Percentiles rank a stretch among this genome's conserved stretches.
Conservation (phyloP, 1,139 yeast species). For the Waltiozyma sp. region DNA sequence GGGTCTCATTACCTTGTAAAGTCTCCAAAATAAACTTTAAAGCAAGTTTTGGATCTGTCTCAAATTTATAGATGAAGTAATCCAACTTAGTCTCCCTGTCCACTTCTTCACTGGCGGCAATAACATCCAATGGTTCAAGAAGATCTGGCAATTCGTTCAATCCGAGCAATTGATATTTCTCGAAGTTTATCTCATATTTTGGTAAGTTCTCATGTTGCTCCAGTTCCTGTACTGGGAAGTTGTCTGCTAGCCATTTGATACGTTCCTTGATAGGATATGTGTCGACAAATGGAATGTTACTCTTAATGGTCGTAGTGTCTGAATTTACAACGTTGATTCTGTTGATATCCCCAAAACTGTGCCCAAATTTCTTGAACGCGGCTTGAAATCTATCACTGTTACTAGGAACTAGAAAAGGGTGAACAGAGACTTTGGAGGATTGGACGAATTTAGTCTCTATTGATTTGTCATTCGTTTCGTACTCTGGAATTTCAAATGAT, state of each 20-base stretch:
- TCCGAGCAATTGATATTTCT: background rate
- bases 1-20: background rate
- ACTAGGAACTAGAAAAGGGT: background rate
- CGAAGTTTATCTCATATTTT: background rate
- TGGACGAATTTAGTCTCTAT: background rate
- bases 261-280: background rate
- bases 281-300: background rate
- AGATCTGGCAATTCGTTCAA: background rate
- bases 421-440: background rate
- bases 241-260: background rate
- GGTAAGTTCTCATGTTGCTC: background rate
- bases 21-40: background rate
- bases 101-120: background rate
- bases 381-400: background rate
- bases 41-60: background rate
- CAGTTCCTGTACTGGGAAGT: background rate
- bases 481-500: background rate
- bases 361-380: background rate
- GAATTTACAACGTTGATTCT: background rate
- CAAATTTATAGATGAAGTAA: background rate
- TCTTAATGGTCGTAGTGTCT: background rate
- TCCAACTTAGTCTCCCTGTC: background rate
- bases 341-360: background rate
- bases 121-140: background rate
- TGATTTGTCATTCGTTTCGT: background rate